Conservation (phyloP, 164 flowering plant genomes). For the Hamamelis virginiana region DNA sequence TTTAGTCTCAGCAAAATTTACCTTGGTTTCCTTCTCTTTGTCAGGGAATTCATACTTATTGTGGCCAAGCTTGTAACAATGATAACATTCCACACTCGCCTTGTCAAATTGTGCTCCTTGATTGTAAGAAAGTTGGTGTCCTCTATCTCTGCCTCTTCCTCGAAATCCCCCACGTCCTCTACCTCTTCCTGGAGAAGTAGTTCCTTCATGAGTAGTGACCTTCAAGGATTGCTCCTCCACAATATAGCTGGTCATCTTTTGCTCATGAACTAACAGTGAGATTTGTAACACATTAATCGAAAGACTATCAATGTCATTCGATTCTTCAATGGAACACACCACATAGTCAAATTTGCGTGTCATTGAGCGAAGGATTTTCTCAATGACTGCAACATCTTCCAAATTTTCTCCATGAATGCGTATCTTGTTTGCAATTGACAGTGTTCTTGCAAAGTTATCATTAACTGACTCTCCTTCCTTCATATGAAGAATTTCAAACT, state of each 20-base stretch:
- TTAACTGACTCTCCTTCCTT: slow-evolving; percentile 1
- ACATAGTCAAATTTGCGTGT: slow-evolving; percentile 12
- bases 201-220: not conserved
- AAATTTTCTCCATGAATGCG: slow-evolving; percentile 4
- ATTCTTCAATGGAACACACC: slow-evolving; percentile 17
- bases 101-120: slow-evolving; percentile 1
- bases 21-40: slow-evolving; percentile 3
- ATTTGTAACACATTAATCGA: slow-evolving; percentile 22
- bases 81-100: too few species aligned
- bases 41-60: not conserved
- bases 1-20: too few species aligned
- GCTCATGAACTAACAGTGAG: slow-evolving; percentile 17
- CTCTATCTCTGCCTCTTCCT: not conserved
- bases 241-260: not conserved
- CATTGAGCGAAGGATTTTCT: slow-evolving; percentile 6
- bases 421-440: slow-evolving; percentile 15
- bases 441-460: slow-evolving; percentile 4
- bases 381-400: not conserved
- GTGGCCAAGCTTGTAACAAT: too few species aligned
- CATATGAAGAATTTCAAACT: slow-evolving; percentile 15
- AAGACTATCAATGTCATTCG: slow-evolving; percentile 3
- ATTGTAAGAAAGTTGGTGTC: not conserved
- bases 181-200: not conserved
- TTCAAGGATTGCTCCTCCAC: slow-evolving; percentile 16
- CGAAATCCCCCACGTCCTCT: not conserved